phyloP scores from a whole-genome alignment of 352 stramenopile genomes.

The Globisporangium spiculum region DNA sequence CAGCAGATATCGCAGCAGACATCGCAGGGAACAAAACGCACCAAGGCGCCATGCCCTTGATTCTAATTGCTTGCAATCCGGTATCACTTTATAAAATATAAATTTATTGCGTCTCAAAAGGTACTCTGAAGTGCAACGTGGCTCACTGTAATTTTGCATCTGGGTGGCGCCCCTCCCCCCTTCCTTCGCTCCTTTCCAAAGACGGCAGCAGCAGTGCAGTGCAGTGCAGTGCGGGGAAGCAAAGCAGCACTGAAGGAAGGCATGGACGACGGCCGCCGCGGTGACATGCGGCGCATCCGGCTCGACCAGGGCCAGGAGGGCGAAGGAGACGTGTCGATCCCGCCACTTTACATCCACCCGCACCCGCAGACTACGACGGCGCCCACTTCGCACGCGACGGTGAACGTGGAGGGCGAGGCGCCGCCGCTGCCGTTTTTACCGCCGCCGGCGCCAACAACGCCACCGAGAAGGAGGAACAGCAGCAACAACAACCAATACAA shows the following conservation, averaged over 20 bases:
- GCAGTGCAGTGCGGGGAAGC: background rate
- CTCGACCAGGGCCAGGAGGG: conserved; percentile 13
- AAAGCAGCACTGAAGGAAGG: conserved; percentile 5
- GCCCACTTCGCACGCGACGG: background rate
- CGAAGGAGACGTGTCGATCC: conserved; percentile 4
- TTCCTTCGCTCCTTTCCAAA: conserved; percentile 9
- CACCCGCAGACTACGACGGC: background rate
- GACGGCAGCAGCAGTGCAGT: background rate
- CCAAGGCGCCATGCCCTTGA: background rate
- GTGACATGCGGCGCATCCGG: conserved; percentile 12
- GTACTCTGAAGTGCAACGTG: background rate
- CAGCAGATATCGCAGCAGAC: background rate
- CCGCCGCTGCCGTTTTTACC: conserved; percentile 4
- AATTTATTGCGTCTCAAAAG: background rate
- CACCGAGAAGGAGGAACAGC: conserved; percentile 8
- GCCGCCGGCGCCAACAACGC: conserved; percentile 5
- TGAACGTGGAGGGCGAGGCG: background rate
- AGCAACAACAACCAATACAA: background rate
- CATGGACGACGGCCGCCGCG: conserved; percentile 10
- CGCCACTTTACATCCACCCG: conserved; percentile 8
- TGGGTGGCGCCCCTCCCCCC: conserved; percentile 1
- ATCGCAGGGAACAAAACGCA: background rate
- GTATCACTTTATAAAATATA: background rate
- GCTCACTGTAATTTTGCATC: background rate
- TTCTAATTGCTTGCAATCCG: background rate